Evolutionary conservation across 1,139 yeast species (phyloP), one percentile per base, ranked within the genome.

Genomic region (Debaryomyces psychrophilus): DNA sequence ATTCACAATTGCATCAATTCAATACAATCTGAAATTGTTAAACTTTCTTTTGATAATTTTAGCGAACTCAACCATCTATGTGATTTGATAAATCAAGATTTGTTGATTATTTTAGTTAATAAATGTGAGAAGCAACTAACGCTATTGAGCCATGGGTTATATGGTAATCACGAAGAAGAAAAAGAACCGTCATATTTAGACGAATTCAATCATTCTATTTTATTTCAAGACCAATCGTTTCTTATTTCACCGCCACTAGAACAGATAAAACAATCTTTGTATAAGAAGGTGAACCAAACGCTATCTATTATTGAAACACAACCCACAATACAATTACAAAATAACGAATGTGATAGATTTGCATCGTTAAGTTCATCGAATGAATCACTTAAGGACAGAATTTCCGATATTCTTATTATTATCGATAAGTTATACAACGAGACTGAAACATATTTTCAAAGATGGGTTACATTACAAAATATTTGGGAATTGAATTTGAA

Each of bases 401-500:
- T 38, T 17, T 27, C n/a, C 4, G 34, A 38, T 18, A 14, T 52
- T 2, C 49, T 62, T 22, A 41, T 17, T 5, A 51, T 48, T 31
- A 51, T 73, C 8, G 67, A 67, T 20, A 8, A 3, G 0, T 44
- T 58, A 2, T 51, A 65, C 31, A 46, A 46, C 0, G 55, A 65
- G 8, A 74, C 78, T 0, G 51, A 58, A 1, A 44, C 23, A 0
- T 82, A 80, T 52, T 60, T 76, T 15, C 51, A 57, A 2, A 65
- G 69, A 27, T 89, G 95, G 95, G 60, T 62, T 7, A 67, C 66
- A 26, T 68, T 85, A 28, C 87, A 84, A 56, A 65, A 75, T 1
- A 62, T 87, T 4, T 85, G 92, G 88, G 85, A 80, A 20, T 50
- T 67, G 23, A 57, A 68, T 45, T 48, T 65, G 20, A 50, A 60